phyloP scores from a whole-genome alignment of 1,284 basidiomycete genomes.

The Cutaneotrichosporon curvatum region DNA sequence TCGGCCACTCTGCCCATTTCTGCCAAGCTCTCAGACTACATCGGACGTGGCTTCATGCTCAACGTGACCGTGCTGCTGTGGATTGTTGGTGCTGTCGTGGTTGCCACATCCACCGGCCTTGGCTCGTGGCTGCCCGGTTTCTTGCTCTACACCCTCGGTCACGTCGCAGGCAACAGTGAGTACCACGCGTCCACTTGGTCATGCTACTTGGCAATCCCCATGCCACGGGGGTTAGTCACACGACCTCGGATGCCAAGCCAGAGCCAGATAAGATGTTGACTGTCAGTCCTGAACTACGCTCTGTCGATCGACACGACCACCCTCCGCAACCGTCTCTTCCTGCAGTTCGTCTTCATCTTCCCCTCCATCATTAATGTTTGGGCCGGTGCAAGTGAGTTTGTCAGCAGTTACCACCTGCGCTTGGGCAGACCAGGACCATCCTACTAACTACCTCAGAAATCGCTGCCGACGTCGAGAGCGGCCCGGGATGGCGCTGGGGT shows the following conservation, averaged over 20 bases:
- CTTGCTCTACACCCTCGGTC: conserved; percentile 27
- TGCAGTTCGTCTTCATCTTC: conserved; percentile 40
- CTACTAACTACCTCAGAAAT: too few relatives aligned
- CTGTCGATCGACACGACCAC: conserved; percentile 47
- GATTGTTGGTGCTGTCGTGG: conserved; percentile 43
- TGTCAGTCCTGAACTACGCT: conserved; percentile 41
- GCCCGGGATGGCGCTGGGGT: conserved; percentile 46
- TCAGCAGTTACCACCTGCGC: too few relatives aligned
- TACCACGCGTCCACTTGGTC: too few relatives aligned
- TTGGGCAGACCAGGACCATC: too few relatives aligned
- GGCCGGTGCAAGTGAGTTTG: conserved; percentile 6
- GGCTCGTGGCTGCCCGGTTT: conserved; percentile 42
- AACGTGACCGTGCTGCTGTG: conserved; percentile 42
- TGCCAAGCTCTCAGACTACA: conserved; percentile 42
- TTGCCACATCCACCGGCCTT: conserved; percentile 37
- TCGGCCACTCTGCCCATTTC: conserved; percentile 35
- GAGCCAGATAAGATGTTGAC: background rate
- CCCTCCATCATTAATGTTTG: conserved; percentile 24
- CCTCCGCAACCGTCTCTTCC: conserved; percentile 46
- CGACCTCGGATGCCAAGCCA: too few relatives aligned
- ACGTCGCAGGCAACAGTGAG: conserved; percentile 16
- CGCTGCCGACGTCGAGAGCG: conserved; percentile 4
- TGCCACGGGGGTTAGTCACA: too few relatives aligned
- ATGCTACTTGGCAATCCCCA: too few relatives aligned
- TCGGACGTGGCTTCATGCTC: conserved; percentile 45